A percentile compares a stretch with the other conserved stretches of the same genome.
Conservation (phyloP, 108 stramenopile species). For the Seminavis robusta region DNA sequence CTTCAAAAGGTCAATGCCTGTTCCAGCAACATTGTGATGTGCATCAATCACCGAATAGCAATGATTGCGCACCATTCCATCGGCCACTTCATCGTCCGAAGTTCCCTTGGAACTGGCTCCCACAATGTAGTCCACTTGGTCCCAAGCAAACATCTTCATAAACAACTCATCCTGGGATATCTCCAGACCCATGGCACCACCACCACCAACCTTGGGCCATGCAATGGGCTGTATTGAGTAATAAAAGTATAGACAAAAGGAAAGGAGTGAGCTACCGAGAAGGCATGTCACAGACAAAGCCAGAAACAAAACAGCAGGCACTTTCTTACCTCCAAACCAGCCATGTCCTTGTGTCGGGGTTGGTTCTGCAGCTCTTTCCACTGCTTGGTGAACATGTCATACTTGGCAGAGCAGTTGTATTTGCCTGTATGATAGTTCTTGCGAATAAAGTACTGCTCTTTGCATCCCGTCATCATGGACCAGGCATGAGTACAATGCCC, state of each 20-base stretch:
- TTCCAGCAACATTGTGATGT: conserved; percentile 15
- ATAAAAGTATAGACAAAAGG: too few species aligned
- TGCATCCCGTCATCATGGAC: conserved; percentile 21
- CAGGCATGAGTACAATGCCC: conserved; percentile 29
- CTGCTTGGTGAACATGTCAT: neutral
- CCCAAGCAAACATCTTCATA: conserved; percentile 6
- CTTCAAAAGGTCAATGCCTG: conserved; percentile 17
- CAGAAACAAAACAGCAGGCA: too few species aligned
- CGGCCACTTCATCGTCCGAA: conserved; percentile 6
- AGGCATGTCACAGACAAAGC: too few species aligned
- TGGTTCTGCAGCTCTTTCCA: conserved; percentile 15
- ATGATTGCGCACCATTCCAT: conserved; percentile 22
- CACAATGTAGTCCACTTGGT: conserved; percentile 11
- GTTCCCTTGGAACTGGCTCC: conserved; percentile 10
- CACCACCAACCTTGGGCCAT: conserved; percentile 18
- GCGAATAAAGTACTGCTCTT: conserved; percentile 20
- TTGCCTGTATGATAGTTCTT: neutral
- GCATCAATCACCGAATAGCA: conserved; percentile 25
- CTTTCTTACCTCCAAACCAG: too few species aligned
- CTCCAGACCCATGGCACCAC: neutral
- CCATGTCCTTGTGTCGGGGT: conserved; percentile 1
- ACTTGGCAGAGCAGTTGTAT: conserved; percentile 4
- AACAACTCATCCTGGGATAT: conserved; percentile 12
- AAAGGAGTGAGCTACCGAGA: too few species aligned
- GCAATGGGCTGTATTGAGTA: neutral